Evolutionary conservation across 805 yeast species (phyloP).

Genomic region (Candida maesae): DNA sequence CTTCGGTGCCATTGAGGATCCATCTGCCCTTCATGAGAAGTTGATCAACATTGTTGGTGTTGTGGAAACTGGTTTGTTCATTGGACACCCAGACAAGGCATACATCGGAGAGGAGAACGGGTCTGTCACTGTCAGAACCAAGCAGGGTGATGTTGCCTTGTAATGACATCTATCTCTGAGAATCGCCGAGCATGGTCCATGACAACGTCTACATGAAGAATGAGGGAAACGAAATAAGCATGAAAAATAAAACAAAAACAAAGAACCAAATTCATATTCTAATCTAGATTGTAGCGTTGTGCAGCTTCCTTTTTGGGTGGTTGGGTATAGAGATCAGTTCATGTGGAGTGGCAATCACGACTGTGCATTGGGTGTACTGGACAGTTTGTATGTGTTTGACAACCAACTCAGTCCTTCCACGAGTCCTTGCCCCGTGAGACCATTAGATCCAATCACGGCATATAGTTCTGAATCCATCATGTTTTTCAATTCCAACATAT

Average conservation of each 20-base stretch:
- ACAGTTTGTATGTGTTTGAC: constrained; percentile 49
- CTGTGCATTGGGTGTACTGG: neutral
- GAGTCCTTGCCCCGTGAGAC: constrained; percentile 85
- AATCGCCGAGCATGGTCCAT: no score
- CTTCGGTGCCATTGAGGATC: constrained; percentile 67
- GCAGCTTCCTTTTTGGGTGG: no score
- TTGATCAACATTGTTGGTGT: constrained; percentile 85
- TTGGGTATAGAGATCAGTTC: no score
- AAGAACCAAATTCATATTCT: no score
- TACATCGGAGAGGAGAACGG: constrained; percentile 91
- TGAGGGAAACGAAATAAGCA: neutral
- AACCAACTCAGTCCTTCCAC: constrained; percentile 88
- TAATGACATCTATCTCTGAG: no score
- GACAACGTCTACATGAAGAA: no score
- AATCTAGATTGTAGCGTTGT: no score
- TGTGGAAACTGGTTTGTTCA: constrained; percentile 92
- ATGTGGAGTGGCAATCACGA: neutral
- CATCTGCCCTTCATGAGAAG: constrained; percentile 50
- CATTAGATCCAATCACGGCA: constrained; percentile 91
- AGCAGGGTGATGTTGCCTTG: constrained; percentile 21
- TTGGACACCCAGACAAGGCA: constrained; percentile 64
- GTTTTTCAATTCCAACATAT: constrained; percentile 58
- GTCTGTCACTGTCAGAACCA: constrained; percentile 36
- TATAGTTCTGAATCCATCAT: constrained; percentile 60
- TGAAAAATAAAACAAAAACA: neutral